Evolutionary conservation across 371 early-diverging fungal species (phyloP).

Genomic region (Syncephalis plumigaleata): DNA sequence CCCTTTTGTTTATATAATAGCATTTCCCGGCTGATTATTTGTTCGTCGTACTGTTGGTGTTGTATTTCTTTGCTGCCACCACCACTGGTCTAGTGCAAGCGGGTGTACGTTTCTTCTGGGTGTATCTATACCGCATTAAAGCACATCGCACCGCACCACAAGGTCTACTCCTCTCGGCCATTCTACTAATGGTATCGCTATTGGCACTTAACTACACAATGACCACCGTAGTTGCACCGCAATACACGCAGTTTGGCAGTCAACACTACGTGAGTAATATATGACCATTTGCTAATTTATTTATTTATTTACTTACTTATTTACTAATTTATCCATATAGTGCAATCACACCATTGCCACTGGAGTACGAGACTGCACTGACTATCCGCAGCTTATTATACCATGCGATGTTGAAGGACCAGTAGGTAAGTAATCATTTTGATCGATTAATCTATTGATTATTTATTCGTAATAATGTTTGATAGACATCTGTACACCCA

Average conservation of each 20-base stretch:
- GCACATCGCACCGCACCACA: constrained; percentile 35
- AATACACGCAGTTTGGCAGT: constrained; percentile 47
- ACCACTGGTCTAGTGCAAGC: constrained; percentile 33
- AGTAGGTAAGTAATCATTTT: constrained; percentile 12
- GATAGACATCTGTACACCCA: constrained; percentile 38
- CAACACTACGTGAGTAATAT: constrained; percentile 37
- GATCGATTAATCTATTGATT: neutral
- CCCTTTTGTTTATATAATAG: constrained; percentile 8
- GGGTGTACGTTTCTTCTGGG: constrained; percentile 45
- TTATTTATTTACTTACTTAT: neutral
- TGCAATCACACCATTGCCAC: constrained; percentile 31
- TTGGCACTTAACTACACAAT: constrained; percentile 36
- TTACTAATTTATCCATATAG: constrained; percentile 11
- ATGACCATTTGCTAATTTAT: neutral
- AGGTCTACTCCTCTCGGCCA: constrained; percentile 28
- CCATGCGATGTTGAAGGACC: constrained; percentile 34
- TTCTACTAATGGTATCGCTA: constrained; percentile 30
- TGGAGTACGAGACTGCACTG: constrained; percentile 21
- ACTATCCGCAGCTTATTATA: constrained; percentile 25
- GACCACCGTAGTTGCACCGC: constrained; percentile 38
- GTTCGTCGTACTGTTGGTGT: constrained; percentile 33
- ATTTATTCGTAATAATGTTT: constrained; percentile 3
- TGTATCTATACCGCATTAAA: constrained; percentile 27
- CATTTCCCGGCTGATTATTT: constrained; percentile 41
- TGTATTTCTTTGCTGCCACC: constrained; percentile 40